A percentile compares a stretch with the other conserved stretches of the same genome.
Conservation (phyloP, 169 alveolate genomes). For the Ichthyophthirius multifiliis region DNA sequence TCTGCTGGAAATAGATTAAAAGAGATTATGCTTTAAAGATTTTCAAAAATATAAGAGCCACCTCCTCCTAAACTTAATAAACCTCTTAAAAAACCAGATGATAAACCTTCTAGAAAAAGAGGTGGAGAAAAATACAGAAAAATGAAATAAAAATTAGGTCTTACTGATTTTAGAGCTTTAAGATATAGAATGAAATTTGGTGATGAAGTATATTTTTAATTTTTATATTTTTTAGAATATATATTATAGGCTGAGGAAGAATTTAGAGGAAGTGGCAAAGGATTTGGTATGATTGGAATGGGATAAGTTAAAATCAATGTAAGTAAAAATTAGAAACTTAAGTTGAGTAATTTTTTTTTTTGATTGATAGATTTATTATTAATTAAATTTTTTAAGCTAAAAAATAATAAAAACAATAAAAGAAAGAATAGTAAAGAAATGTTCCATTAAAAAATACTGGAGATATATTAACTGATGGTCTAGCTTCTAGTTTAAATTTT, state of each 20-base stretch:
- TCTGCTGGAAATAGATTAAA: slow-evolving; percentile 64
- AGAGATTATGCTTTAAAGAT: slow-evolving; percentile 58
- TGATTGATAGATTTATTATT: too few relatives aligned
- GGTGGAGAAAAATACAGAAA: slow-evolving; percentile 76
- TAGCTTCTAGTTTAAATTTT: slow-evolving; percentile 47
- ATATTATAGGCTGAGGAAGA: slow-evolving; percentile 72
- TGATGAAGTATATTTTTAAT: slow-evolving; percentile 46
- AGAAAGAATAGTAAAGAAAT: slow-evolving; percentile 1
- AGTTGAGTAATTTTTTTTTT: background rate
- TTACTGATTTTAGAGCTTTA: slow-evolving; percentile 7
- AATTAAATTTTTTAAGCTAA: background rate
- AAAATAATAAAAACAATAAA: background rate
- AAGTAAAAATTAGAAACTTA: slow-evolving; percentile 19
- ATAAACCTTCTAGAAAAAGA: slow-evolving; percentile 67
- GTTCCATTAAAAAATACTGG: slow-evolving; percentile 15
- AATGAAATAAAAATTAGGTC: slow-evolving; percentile 16
- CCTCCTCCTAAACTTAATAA: slow-evolving; percentile 57
- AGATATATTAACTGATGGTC: slow-evolving; percentile 38
- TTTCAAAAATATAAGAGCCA: slow-evolving; percentile 64
- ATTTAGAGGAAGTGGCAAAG: slow-evolving; percentile 65
- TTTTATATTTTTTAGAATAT: slow-evolving; percentile 49
- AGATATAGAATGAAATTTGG: slow-evolving; percentile 14
- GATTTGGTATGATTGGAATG: slow-evolving; percentile 70
- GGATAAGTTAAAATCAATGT: slow-evolving; percentile 43
- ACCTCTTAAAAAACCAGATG: slow-evolving; percentile 81